phyloP scores from a whole-genome alignment of 257 asterid genomes.

The Leonotis leonurus region DNA sequence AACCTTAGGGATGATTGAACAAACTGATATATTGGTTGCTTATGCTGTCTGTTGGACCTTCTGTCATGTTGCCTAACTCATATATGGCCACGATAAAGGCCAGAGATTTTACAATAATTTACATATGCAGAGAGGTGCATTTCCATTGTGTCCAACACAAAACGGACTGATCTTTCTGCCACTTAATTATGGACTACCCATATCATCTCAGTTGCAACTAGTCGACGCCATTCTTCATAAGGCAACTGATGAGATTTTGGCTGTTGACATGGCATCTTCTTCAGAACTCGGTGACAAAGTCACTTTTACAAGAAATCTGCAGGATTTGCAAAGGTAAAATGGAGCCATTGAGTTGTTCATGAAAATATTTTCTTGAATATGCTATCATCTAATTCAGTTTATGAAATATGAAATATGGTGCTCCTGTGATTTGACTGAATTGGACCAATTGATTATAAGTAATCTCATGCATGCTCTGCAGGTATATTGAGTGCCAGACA shows the following conservation, averaged over 20 bases:
- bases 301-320: conserved; percentile 55
- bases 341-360: background rate
- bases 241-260: conserved; percentile 89
- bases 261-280: conserved; percentile 62
- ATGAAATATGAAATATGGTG: background rate
- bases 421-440: background rate
- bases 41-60: background rate
- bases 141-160: conserved; percentile 67
- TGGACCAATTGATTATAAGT: background rate
- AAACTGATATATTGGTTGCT: conserved; percentile 1
- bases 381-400: background rate
- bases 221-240: conserved; percentile 85
- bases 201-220: conserved; percentile 65
- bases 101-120: conserved; percentile 6
- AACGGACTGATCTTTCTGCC: conserved; percentile 84
- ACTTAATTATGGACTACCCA: conserved; percentile 54
- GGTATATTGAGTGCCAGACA: conserved; percentile 42
- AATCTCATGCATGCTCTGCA: conserved; percentile 40
- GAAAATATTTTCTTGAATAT: background rate
- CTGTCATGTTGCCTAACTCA: conserved; percentile 1
- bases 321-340: conserved; percentile 68
- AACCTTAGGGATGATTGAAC: background rate
- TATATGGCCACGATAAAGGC: background rate
- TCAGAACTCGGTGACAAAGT: conserved; percentile 39
- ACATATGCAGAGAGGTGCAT: conserved; percentile 88